Evolutionary conservation across 1,139 yeast genomes (phyloP).

Genomic region (Maudiozyma humilis): DNA sequence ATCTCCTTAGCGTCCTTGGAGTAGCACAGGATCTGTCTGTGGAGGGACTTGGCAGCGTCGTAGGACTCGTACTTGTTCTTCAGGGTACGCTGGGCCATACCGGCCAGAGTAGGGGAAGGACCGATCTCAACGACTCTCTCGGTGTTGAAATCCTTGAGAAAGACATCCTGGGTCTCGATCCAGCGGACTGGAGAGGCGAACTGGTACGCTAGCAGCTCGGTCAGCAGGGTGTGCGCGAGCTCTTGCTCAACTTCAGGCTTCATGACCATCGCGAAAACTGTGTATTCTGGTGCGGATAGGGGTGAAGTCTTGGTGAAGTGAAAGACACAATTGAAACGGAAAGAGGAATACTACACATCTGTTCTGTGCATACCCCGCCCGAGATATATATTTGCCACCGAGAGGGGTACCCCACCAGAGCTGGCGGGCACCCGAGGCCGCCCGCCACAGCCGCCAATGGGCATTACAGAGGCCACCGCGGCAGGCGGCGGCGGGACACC

Average conservation of each 20-base stretch:
- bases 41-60: constrained; percentile 93
- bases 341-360: too few relatives aligned
- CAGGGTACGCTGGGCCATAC: constrained; percentile 96
- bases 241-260: constrained; percentile 98
- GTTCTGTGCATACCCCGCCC: too few relatives aligned
- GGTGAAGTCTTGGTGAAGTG: not conserved
- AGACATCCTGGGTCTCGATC: constrained; percentile 98
- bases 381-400: not conserved
- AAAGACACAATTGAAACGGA: too few relatives aligned
- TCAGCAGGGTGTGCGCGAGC: constrained; percentile 84
- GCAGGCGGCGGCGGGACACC: too few relatives aligned
- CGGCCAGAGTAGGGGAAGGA: constrained; percentile 96
- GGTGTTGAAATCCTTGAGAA: constrained; percentile 85
- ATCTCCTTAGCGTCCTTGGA: constrained; percentile 93
- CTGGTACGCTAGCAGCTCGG: constrained; percentile 95
- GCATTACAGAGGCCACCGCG: too few relatives aligned
- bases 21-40: constrained; percentile 93
- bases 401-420: too few relatives aligned
- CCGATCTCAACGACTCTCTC: constrained; percentile 98
- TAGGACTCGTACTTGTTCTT: constrained; percentile 94
- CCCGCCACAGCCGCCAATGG: too few relatives aligned
- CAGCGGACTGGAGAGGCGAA: constrained; percentile 99
- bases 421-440: too few relatives aligned
- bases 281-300: constrained; percentile 3
- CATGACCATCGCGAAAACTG: too few relatives aligned